phyloP scores from a whole-genome alignment of 2,329 filamentous ascomycete species.

The Ophiostoma perfectum region DNA sequence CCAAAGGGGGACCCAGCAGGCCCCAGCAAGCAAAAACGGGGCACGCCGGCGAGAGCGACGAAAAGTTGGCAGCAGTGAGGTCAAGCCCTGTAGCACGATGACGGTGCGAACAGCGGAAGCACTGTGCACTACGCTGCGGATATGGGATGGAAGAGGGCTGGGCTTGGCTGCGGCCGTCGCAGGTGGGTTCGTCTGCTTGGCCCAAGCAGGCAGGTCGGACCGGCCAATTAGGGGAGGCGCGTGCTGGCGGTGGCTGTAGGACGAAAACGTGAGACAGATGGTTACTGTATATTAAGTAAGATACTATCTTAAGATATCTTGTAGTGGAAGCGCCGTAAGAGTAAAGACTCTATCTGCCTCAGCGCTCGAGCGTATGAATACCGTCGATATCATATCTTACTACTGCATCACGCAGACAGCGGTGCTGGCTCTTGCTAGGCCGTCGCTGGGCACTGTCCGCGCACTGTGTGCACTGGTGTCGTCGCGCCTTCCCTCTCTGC shows the following conservation, averaged over 20 bases:
- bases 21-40: neutral
- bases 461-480: neutral
- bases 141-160: constrained; percentile 2
- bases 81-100: constrained; percentile 1
- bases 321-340: neutral
- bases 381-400: no score
- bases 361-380: no score
- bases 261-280: neutral
- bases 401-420: neutral
- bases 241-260: neutral
- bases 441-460: neutral
- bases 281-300: no score
- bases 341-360: no score
- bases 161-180: constrained; percentile 15
- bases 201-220: constrained; percentile 14
- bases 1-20: constrained; percentile 6
- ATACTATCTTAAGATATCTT: neutral
- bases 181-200: constrained; percentile 15
- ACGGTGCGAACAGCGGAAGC: neutral
- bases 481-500: neutral
- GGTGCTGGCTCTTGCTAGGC: neutral
- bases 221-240: constrained; percentile 17
- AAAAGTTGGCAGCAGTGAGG: constrained; percentile 22
- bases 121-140: neutral
- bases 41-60: constrained; percentile 12